These are phyloP conservation scores for Trametes cinnabarina DNA, from an alignment of 768 basidiomycete species.

Conservation along the genomic window DNA sequence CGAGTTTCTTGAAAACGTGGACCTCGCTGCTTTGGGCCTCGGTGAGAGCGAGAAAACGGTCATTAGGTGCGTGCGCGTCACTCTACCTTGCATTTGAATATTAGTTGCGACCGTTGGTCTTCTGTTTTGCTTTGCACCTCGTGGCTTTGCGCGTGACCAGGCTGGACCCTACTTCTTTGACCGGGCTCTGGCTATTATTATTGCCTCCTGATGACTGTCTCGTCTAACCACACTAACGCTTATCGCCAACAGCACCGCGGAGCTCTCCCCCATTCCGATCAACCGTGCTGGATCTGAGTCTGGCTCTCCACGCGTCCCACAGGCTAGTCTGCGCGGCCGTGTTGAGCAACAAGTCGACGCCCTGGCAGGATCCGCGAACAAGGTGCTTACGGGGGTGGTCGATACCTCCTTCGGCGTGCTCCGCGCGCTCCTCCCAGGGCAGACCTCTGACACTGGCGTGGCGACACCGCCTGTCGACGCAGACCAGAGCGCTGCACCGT, in stretches of 20 bases:
- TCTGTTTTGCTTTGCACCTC: not conserved
- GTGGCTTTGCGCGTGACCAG: not conserved
- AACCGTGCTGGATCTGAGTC: constrained; percentile 51
- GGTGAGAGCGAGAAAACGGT: constrained; percentile 56
- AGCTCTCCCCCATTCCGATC: constrained; percentile 79
- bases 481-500: constrained; percentile 35
- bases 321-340: constrained; percentile 62
- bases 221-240: not conserved
- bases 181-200: constrained; percentile 3
- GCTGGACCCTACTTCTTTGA: not conserved
- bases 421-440: constrained; percentile 65
- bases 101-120: not conserved
- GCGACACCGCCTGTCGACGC: constrained; percentile 22
- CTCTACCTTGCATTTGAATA: not conserved
- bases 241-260: constrained; percentile 54
- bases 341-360: constrained; percentile 80
- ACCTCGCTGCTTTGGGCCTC: constrained; percentile 68
- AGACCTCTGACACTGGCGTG: constrained; percentile 19
- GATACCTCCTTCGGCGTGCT: constrained; percentile 89
- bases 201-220: not conserved
- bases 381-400: constrained; percentile 78
- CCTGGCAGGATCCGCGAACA: constrained; percentile 78
- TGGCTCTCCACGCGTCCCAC: constrained; percentile 41
- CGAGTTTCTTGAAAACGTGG: constrained; percentile 94
- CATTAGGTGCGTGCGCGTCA: constrained; percentile 47